phyloP scores from a whole-genome alignment of 345 rosid species.

The Streptanthus diversifolius region DNA sequence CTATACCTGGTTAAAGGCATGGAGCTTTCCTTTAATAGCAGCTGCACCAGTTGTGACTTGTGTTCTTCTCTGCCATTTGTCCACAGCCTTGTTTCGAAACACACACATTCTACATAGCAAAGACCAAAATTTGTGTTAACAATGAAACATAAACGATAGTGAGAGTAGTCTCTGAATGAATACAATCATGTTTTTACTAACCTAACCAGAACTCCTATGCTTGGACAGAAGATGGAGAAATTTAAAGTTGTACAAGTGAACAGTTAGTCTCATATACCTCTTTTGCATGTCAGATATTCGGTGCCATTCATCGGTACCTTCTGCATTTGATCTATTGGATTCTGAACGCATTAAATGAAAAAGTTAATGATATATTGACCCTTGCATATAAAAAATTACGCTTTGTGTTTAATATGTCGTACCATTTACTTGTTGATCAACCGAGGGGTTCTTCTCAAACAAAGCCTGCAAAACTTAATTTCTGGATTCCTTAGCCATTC shows the following conservation, averaged over 20 bases:
- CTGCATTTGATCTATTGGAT: constrained; percentile 35
- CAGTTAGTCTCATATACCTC: constrained; percentile 43
- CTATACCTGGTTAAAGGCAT: constrained; percentile 92
- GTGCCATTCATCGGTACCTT: constrained; percentile 64
- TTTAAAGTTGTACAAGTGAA: not conserved
- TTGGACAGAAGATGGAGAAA: not conserved
- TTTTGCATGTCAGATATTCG: constrained; percentile 54
- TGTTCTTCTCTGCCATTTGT: constrained; percentile 93
- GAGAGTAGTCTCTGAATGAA: not conserved
- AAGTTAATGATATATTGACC: not conserved
- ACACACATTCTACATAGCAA: constrained; percentile 51
- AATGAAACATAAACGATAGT: not conserved
- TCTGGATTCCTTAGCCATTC: not conserved
- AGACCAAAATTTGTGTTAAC: not conserved
- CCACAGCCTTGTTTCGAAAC: constrained; percentile 82
- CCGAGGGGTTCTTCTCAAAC: constrained; percentile 68
- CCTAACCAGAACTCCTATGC: not conserved
- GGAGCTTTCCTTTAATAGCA: constrained; percentile 76
- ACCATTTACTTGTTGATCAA: constrained; percentile 62
- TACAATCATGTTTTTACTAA: not conserved
- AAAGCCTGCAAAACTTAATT: constrained; percentile 51
- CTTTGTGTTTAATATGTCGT: constrained; percentile 20
- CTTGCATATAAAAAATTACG: not conserved
- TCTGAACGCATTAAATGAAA: constrained; percentile 18
- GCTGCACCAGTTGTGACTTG: constrained; percentile 90